Evolutionary conservation across 805 yeast genomes (phyloP), one percentile per base, ranked within the genome.

Genomic region (Kodamaea sagamina): DNA sequence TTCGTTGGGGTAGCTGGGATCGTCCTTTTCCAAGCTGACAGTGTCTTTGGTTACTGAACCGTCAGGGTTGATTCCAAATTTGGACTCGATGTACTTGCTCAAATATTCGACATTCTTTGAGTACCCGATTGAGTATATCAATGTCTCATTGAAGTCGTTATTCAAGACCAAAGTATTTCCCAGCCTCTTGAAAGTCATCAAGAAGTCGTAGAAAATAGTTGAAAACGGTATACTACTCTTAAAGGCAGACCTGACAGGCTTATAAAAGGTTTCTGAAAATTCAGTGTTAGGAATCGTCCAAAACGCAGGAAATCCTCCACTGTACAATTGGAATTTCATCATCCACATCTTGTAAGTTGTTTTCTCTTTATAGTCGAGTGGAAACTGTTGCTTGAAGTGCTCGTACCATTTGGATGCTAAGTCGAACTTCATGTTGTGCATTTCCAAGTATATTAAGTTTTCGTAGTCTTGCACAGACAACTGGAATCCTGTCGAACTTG

Each of bases 401-500:
- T 54, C 59, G 44, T 68, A 65, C 74, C 75, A 71, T 40, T 56
- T 57, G 3, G 66, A 54, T 3, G 71, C 74, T 49, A 70, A 58
- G 51, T 71, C 75, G 28, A 63, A 46, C 44, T 68, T 70, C n/a
- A 46, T 47, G 51, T 66, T 69, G 41, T 52, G 47, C 39, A 62
- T 51, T 48, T 71, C 75, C 41, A 70, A 52, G 32, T 39, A 15
- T 13, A 70, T 61, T 46, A 71, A 54, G 50, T 67, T 71, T 46
- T 71, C 75, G 47, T 58, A 68, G 52, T 71, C 75, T 3, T 44
- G 42, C 2, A 53, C 46, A 2, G 47, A 40, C 21, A 66, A 46
- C 24, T 39, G 41, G 36, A 52, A 52, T 1, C 52, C 57, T 2
- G 49, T 44, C 13, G 47, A 36, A 4, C 43, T 18, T 9, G 36